phyloP scores from a whole-genome alignment of 768 basidiomycete genomes.

The Chalciporus sphaerocephalus region DNA sequence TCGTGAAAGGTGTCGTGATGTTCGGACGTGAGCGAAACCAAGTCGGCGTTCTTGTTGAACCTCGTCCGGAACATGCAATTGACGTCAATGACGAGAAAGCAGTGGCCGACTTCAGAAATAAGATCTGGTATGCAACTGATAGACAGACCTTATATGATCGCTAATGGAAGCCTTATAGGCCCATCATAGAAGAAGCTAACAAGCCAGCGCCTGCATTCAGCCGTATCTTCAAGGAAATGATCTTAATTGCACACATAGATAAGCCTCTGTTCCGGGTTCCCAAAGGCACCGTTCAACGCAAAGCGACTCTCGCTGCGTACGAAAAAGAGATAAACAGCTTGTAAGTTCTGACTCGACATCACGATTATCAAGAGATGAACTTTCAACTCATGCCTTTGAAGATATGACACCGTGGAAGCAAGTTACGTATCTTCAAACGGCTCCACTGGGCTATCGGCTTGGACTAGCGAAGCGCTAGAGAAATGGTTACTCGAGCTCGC shows the following conservation, averaged over 20 bases:
- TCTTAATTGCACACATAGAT: constrained; percentile 37
- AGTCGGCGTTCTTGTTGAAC: constrained; percentile 33
- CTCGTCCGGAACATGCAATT: constrained; percentile 9
- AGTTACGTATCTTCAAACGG: constrained; percentile 18
- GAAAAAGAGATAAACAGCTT: constrained; percentile 43
- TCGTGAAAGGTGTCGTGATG: constrained; percentile 27
- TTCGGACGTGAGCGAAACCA: constrained; percentile 34
- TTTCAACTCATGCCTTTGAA: background rate
- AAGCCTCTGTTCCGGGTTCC: constrained; percentile 43
- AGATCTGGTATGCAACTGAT: constrained; percentile 24
- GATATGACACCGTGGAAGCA: constrained; percentile 33
- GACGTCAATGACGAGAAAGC: constrained; percentile 22
- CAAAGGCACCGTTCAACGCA: constrained; percentile 45
- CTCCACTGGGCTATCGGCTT: constrained; percentile 20
- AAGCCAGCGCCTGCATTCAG: constrained; percentile 38
- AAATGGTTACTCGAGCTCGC: constrained; percentile 30
- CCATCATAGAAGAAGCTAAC: constrained; percentile 44
- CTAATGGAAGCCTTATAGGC: constrained; percentile 22
- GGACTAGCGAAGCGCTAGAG: constrained; percentile 19
- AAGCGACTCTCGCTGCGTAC: constrained; percentile 38
- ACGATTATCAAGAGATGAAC: background rate
- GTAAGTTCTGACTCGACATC: constrained; percentile 28
- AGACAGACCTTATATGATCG: background rate
- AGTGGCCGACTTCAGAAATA: constrained; percentile 28
- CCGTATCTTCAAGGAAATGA: constrained; percentile 51